Evolutionary conservation across 495 filamentous ascomycete species (phyloP).

Genomic region (Penicillium macrosclerotiorum): DNA sequence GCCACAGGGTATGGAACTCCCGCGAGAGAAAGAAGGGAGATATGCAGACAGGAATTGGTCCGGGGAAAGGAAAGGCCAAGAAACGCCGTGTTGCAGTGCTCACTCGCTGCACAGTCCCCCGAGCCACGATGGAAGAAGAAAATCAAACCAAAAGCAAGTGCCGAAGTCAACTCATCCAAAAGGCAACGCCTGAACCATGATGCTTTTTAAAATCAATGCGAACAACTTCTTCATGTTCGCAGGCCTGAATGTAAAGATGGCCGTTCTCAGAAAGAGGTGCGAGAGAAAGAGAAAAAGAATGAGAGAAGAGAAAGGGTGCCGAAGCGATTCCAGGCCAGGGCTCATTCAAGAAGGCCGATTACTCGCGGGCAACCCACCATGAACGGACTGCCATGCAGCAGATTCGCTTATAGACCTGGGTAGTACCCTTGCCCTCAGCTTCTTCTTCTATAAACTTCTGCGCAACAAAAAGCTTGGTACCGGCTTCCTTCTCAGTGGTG

Average conservation of each 20-base stretch:
- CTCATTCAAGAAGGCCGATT: slow-evolving; percentile 2
- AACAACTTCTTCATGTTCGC: slow-evolving; percentile 1
- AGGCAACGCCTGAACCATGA: slow-evolving; percentile 27
- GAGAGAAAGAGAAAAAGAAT: slow-evolving; percentile 8
- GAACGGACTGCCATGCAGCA: slow-evolving; percentile 66
- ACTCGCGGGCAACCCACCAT: slow-evolving; percentile 51
- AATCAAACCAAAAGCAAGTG: slow-evolving; percentile 2
- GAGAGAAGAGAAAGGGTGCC: slow-evolving; percentile 6
- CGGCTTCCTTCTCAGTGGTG: slow-evolving; percentile 67
- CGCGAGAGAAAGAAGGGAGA: slow-evolving; percentile 7
- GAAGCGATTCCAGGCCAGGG: neutral
- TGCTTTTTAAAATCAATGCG: slow-evolving; percentile 20
- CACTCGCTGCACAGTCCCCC: slow-evolving; percentile 21
- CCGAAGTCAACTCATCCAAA: slow-evolving; percentile 6
- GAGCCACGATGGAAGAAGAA: slow-evolving; percentile 13
- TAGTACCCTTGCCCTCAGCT: slow-evolving; percentile 67
- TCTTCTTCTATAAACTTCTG: slow-evolving; percentile 79
- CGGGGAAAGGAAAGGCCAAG: slow-evolving; percentile 17
- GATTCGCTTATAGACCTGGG: slow-evolving; percentile 75
- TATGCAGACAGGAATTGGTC: slow-evolving; percentile 20
- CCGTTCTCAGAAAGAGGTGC: neutral
- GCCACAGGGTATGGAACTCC: slow-evolving; percentile 22
- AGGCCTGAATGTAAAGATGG: slow-evolving; percentile 4
- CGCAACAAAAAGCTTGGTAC: slow-evolving; percentile 73
- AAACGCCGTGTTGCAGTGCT: slow-evolving; percentile 26